Conservation (phyloP, 768 basidiomycete genomes). For the Hebeloma cylindrosporum region DNA sequence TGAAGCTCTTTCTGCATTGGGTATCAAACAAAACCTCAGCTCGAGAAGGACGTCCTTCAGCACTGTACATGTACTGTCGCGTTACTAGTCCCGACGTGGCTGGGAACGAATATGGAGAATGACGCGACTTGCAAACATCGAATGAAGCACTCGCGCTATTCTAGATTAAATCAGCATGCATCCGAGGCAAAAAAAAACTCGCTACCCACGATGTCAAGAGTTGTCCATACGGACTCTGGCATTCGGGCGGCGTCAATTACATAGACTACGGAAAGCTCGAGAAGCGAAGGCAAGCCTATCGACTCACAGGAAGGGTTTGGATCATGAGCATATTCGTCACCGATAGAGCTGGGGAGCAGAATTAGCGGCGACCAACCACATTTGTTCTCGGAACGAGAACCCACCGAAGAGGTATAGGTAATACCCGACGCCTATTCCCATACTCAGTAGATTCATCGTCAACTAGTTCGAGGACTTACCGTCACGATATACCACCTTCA, state of each 20-base stretch:
- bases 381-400: background rate
- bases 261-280: no score
- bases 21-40: no score
- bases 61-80: no score
- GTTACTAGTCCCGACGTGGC: no score
- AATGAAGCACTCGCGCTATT: background rate
- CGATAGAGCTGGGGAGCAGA: conserved; percentile 8
- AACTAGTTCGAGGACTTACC: conserved; percentile 1
- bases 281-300: no score
- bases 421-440: conserved; percentile 6
- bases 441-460: no score
- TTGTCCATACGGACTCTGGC: no score
- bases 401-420: conserved; percentile 15
- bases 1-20: no score
- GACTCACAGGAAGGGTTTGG: conserved; percentile 11
- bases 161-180: background rate
- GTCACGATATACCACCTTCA: conserved; percentile 14
- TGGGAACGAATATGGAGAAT: background rate
- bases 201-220: no score
- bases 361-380: background rate
- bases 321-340: conserved; percentile 10
- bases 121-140: background rate
- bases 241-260: no score
- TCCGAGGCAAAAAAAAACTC: no score
- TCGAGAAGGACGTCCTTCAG: no score